Conservation (phyloP, 495 filamentous ascomycete genomes). For the Hapsidospora chrysogenum region DNA sequence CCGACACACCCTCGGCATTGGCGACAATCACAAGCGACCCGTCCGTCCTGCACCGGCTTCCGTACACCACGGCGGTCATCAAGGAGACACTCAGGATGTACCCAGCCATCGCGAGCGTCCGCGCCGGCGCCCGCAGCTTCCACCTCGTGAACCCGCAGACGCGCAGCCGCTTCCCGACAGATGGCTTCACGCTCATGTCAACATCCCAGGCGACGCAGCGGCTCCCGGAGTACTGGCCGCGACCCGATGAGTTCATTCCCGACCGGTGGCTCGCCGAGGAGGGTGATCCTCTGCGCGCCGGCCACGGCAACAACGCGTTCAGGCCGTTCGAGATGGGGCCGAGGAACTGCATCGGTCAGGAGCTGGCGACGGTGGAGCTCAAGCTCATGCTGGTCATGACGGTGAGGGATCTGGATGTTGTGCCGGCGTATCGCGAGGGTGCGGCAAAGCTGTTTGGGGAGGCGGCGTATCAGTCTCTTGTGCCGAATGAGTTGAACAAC, state of each 20-base stretch:
- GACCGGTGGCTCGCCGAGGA: constrained; percentile 20
- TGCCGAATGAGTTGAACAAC: too few relatives aligned
- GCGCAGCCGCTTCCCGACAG: too few relatives aligned
- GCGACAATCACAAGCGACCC: constrained; percentile 14
- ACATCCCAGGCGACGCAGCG: too few relatives aligned
- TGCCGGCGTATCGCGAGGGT: constrained; percentile 3
- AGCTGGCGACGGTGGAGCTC: constrained; percentile 26
- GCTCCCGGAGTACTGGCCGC: constrained; percentile 18
- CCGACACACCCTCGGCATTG: constrained; percentile 9
- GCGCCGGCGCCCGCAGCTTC: too few relatives aligned
- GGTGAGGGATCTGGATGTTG: constrained; percentile 28
- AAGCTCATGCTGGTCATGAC: constrained; percentile 20
- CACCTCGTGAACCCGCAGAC: too few relatives aligned
- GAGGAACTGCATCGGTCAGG: constrained; percentile 33
- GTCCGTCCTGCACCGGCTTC: constrained; percentile 19
- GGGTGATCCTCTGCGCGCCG: constrained; percentile 9
- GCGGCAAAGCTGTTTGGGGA: constrained; percentile 1
- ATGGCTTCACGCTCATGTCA: too few relatives aligned
- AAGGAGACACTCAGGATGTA: constrained; percentile 34
- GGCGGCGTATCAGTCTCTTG: constrained; percentile 7
- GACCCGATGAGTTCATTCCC: constrained; percentile 20
- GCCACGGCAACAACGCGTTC: constrained; percentile 20
- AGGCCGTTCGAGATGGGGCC: constrained; percentile 32
- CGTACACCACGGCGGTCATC: constrained; percentile 29
- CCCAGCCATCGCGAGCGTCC: too few relatives aligned